phyloP scores from a whole-genome alignment of 345 rosid species.

The Corchorus capsularis region DNA sequence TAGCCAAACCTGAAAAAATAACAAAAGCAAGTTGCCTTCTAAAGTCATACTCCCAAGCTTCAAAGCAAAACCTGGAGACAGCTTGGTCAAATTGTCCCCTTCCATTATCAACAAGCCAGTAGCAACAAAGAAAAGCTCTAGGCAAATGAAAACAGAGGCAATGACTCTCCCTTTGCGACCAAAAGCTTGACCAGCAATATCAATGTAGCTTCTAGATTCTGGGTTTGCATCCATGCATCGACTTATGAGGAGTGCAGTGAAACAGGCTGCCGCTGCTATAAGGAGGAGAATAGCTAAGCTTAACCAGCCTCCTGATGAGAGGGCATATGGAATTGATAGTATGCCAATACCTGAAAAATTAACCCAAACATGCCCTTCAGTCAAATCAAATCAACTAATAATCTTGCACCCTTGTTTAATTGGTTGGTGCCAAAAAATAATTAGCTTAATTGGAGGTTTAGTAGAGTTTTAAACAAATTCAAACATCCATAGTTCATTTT shows the following conservation, averaged over 20 bases:
- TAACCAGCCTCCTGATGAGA: slow-evolving; percentile 53
- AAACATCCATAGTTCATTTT: too few species aligned
- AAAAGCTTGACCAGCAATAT: slow-evolving; percentile 44
- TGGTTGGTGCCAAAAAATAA: neutral
- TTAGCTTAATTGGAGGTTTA: neutral
- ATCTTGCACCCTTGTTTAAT: too few species aligned
- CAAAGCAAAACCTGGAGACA: slow-evolving; percentile 37
- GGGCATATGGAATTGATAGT: slow-evolving; percentile 49
- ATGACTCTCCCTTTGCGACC: slow-evolving; percentile 44
- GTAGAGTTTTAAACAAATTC: neutral
- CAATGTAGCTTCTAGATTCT: slow-evolving; percentile 33
- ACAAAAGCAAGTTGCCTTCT: slow-evolving; percentile 38
- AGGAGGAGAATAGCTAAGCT: slow-evolving; percentile 39
- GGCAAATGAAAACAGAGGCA: slow-evolving; percentile 38
- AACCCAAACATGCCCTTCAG: neutral
- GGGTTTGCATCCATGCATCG: slow-evolving; percentile 42
- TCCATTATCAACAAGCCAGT: slow-evolving; percentile 45
- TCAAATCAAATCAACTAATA: neutral
- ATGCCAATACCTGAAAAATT: slow-evolving; percentile 38
- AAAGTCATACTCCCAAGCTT: slow-evolving; percentile 29
- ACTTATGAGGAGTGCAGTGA: slow-evolving; percentile 39
- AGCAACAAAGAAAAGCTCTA: slow-evolving; percentile 54
- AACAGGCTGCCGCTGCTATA: slow-evolving; percentile 40
- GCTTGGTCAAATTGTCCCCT: slow-evolving; percentile 49
- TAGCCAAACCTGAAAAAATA: slow-evolving; percentile 30